A percentile compares a stretch with the other conserved stretches of the same genome.
Conservation (phyloP, 225 moss, liverwort and hornwort species). For the Sphagnum contortum region DNA sequence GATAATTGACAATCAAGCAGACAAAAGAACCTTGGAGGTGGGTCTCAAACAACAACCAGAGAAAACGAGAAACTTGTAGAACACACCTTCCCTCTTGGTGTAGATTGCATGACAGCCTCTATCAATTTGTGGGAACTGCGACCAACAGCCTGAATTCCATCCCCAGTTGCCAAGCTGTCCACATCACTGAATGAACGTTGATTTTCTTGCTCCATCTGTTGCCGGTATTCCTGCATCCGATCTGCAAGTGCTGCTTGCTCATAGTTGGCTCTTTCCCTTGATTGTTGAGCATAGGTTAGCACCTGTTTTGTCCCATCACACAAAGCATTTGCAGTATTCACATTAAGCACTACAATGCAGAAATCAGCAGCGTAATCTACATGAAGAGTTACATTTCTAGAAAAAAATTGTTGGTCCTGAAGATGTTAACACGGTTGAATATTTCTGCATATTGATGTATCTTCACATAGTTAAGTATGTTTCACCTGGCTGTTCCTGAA, state of each 20-base stretch:
- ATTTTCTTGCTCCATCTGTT: constrained; percentile 86
- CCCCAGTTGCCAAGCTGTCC: constrained; percentile 48
- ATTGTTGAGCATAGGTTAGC: constrained; percentile 89
- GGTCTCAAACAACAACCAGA: too few relatives aligned
- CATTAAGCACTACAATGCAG: too few relatives aligned
- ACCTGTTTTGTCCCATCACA: constrained; percentile 23
- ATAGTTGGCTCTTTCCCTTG: constrained; percentile 89
- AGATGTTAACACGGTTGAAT: too few relatives aligned
- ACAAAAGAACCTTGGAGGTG: too few relatives aligned
- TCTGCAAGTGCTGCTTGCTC: constrained; percentile 96
- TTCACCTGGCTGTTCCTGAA: too few relatives aligned
- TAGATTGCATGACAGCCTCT: constrained; percentile 98
- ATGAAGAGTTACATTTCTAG: too few relatives aligned
- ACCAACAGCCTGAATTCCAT: constrained; percentile 90
- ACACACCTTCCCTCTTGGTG: constrained; percentile 80
- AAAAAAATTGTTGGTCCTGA: too few relatives aligned
- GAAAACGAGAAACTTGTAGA: background rate
- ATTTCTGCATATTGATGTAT: too few relatives aligned
- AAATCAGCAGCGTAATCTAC: too few relatives aligned
- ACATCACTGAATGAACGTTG: constrained; percentile 67
- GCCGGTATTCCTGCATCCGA: constrained; percentile 93
- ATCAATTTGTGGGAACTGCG: constrained; percentile 90
- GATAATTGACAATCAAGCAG: too few relatives aligned
- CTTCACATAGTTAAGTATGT: too few relatives aligned
- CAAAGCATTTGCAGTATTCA: too few relatives aligned